A percentile compares a stretch with the other conserved stretches of the same genome.
phyloP scores from a whole-genome alignment of 2,329 filamentous ascomycete species.

The Lecanicillium sp. region DNA sequence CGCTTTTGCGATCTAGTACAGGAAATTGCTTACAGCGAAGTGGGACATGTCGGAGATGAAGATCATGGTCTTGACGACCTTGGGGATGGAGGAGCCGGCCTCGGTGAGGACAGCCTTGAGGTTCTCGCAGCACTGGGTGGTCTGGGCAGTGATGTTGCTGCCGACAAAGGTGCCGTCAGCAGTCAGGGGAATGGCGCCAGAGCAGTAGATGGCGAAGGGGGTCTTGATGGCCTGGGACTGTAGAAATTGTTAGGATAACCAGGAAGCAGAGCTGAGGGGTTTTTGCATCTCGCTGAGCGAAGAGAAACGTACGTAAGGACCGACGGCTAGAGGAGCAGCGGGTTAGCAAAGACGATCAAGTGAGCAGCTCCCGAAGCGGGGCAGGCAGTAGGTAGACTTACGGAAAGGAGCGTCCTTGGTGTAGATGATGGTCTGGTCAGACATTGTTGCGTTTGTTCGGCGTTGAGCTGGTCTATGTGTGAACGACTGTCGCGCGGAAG shows the following conservation, averaged over 20 bases:
- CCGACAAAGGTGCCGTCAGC: slow-evolving; percentile 47
- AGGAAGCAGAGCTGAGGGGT: background rate
- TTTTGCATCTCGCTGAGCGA: background rate
- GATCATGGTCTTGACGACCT: slow-evolving; percentile 85
- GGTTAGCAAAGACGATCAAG: slow-evolving; percentile 8
- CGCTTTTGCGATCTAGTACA: slow-evolving; percentile 4
- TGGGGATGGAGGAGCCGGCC: slow-evolving; percentile 69
- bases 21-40: slow-evolving; percentile 51
- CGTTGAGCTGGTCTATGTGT: slow-evolving; percentile 20
- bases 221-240: slow-evolving; percentile 63
- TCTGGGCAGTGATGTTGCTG: slow-evolving; percentile 57
- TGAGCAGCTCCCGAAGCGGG: background rate
- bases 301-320: slow-evolving; percentile 55
- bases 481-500: slow-evolving; percentile 16
- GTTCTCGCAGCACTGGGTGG: slow-evolving; percentile 61
- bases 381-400: slow-evolving; percentile 26
- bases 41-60: slow-evolving; percentile 89
- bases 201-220: slow-evolving; percentile 57
- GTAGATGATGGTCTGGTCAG: slow-evolving; percentile 43
- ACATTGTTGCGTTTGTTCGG: slow-evolving; percentile 32
- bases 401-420: slow-evolving; percentile 52
- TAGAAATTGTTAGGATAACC: slow-evolving; percentile 11
- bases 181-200: slow-evolving; percentile 64
- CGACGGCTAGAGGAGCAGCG: slow-evolving; percentile 38
- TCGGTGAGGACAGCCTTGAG: slow-evolving; percentile 75